These are phyloP conservation scores for Ustilago loliicola DNA, from an alignment of 1,284 basidiomycete species.

Conservation along the genomic window DNA sequence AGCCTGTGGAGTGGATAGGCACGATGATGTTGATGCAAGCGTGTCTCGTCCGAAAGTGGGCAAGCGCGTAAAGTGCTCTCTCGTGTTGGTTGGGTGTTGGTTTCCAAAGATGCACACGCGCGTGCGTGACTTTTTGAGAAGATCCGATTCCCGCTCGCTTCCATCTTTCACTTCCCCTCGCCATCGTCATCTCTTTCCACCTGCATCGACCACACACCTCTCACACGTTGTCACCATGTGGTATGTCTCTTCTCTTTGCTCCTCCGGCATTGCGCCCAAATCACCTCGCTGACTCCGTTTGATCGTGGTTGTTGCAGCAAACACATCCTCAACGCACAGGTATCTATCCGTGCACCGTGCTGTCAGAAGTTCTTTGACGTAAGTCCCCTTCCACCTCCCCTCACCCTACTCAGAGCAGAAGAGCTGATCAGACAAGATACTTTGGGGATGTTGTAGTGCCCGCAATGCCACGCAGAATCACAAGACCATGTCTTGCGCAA, in stretches of 20 bases:
- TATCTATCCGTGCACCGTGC: slow-evolving; percentile 68
- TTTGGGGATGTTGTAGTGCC: slow-evolving; percentile 76
- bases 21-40: background rate
- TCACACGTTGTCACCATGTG: slow-evolving; percentile 21
- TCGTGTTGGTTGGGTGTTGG: slow-evolving; percentile 26
- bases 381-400: slow-evolving; percentile 16
- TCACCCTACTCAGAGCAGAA: background rate
- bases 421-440: too few relatives aligned
- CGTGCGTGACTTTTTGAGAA: slow-evolving; percentile 20
- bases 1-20: too few relatives aligned
- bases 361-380: slow-evolving; percentile 70
- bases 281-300: background rate
- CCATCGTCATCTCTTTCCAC: background rate
- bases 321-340: slow-evolving; percentile 70
- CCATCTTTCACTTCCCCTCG: background rate
- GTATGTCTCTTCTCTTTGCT: background rate
- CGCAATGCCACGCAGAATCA: slow-evolving; percentile 89
- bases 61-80: slow-evolving; percentile 28
- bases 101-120: slow-evolving; percentile 20
- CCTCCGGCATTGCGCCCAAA: background rate
- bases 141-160: slow-evolving; percentile 2
- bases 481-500: slow-evolving; percentile 81
- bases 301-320: slow-evolving; percentile 54
- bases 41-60: slow-evolving; percentile 29
- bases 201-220: background rate